Base-by-base conservation (phyloP, 768 basidiomycete genomes). In the Boletus vermiculosoides region DNA sequence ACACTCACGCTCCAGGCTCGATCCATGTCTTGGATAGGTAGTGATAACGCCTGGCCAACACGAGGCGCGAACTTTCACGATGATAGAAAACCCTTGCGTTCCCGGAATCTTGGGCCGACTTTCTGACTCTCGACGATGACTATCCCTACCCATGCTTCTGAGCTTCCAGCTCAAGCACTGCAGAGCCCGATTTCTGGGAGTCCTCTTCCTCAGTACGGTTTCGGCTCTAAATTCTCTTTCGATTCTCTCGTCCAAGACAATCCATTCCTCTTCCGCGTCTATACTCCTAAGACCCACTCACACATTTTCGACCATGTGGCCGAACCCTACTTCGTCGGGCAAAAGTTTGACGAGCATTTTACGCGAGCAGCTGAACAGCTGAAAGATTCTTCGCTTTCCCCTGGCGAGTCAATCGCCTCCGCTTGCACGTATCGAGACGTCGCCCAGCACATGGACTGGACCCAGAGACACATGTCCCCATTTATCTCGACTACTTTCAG, bases 401-500 rank as follows among this genome's bases (percentile, higher is more conserved):
- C 64, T 60, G 74, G 57, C 69, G 59, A 69, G 51, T 63, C 70
- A 1, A 55, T 67, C 51, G 62, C 66, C 18, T 69, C 68, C 30
- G 56, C 36, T 31, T 71, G 61, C 52, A 79, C 81, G 2, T 90
- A 87, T 67, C 74, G 74, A 7, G 89, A 90, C 64, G 85, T 86
- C 46, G 81, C 77, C 50, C 78, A 74, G 59, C 85, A 91, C 65
- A 82, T 92, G 83, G 85, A 90, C 56, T 89, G 88, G 86, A 86
- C 86, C 22, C 88, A 85, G n/a, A 80, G 85, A 57, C 75, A 83
- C 5, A 77, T 81, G 20, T 92, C 90, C 0, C 78, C 83, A 5
- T 91, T 82, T 58, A 80, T 91, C 44, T 87, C 89, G 3, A 80
- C 87, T 2, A 90, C 89, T 6, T 90, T 91, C 69, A 90, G 86